These are phyloP conservation scores for Yamadazyma olivae DNA, from an alignment of 805 yeast genomes.

Conservation along the genomic window DNA sequence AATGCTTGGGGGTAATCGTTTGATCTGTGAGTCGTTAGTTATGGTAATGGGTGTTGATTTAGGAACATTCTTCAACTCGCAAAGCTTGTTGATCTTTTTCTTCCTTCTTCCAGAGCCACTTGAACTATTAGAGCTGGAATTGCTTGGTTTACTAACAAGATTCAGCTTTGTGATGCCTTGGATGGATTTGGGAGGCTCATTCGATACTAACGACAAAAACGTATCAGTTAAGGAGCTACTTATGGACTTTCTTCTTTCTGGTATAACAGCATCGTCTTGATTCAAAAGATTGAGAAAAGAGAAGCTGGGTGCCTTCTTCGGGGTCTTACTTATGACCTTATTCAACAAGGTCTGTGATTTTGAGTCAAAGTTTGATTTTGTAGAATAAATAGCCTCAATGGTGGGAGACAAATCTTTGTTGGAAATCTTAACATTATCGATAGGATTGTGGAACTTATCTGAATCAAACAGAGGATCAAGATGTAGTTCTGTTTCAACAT, in stretches of 20 bases:
- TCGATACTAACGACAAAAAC: constrained; percentile 11
- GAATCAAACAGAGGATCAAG: too few relatives aligned
- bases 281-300: constrained; percentile 16
- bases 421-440: neutral
- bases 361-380: constrained; percentile 1
- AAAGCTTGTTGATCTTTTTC: constrained; percentile 8
- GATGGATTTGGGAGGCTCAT: constrained; percentile 5
- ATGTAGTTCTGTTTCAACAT: constrained; percentile 10
- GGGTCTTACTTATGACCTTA: constrained; percentile 7
- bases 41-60: constrained; percentile 21
- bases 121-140: neutral
- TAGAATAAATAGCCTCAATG: neutral
- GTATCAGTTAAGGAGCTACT: constrained; percentile 30
- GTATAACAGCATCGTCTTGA: neutral
- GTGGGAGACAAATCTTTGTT: constrained; percentile 2
- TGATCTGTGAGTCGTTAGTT: constrained; percentile 24
- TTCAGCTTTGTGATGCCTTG: constrained; percentile 4
- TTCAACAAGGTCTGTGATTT: constrained; percentile 14
- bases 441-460: neutral
- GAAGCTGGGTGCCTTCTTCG: constrained; percentile 11
- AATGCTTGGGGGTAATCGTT: constrained; percentile 27
- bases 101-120: neutral
- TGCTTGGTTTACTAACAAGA: constrained; percentile 12
- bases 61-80: constrained; percentile 11
- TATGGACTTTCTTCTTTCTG: constrained; percentile 5